These are phyloP conservation scores for Sporisorium scitamineum DNA, from an alignment of 1,284 basidiomycete genomes.

Conservation along the genomic window DNA sequence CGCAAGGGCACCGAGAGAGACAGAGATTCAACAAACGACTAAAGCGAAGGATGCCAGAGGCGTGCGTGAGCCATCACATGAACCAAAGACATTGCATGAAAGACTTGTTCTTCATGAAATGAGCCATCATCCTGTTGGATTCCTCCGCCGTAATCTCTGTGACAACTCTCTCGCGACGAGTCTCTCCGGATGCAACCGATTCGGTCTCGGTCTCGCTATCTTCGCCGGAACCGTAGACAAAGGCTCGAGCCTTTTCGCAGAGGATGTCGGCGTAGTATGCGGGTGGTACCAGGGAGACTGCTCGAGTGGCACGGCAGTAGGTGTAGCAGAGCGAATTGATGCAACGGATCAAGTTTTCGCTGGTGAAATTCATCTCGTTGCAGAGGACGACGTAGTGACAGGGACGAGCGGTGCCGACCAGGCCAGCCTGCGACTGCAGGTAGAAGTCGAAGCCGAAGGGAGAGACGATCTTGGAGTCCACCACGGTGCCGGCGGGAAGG, in stretches of 20 bases:
- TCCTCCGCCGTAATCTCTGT: constrained; percentile 30
- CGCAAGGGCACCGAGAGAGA: too few species aligned
- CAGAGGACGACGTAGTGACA: constrained; percentile 70
- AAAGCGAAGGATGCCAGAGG: too few species aligned
- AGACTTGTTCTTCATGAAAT: constrained; percentile 12
- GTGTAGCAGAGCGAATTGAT: constrained; percentile 70
- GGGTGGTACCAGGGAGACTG: constrained; percentile 70
- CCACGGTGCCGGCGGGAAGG: constrained; percentile 68
- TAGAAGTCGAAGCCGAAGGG: constrained; percentile 71
- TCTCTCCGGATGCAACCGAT: constrained; percentile 13
- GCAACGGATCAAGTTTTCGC: constrained; percentile 57
- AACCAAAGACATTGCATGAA: constrained; percentile 42
- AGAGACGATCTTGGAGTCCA: constrained; percentile 70
- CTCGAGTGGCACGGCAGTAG: constrained; percentile 70
- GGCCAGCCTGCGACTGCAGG: constrained; percentile 62
- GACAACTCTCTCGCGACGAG: background rate
- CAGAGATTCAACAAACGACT: too few species aligned
- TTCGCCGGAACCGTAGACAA: constrained; percentile 65
- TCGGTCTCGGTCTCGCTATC: constrained; percentile 16
- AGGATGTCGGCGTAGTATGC: constrained; percentile 72
- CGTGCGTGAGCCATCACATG: constrained; percentile 48
- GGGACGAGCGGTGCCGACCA: constrained; percentile 70
- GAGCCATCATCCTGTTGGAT: constrained; percentile 28
- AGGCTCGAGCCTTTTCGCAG: constrained; percentile 69
- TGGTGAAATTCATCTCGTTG: constrained; percentile 68